These are phyloP conservation scores for Boletus coccyginus DNA, from an alignment of 768 basidiomycete genomes.

Conservation along the genomic window DNA sequence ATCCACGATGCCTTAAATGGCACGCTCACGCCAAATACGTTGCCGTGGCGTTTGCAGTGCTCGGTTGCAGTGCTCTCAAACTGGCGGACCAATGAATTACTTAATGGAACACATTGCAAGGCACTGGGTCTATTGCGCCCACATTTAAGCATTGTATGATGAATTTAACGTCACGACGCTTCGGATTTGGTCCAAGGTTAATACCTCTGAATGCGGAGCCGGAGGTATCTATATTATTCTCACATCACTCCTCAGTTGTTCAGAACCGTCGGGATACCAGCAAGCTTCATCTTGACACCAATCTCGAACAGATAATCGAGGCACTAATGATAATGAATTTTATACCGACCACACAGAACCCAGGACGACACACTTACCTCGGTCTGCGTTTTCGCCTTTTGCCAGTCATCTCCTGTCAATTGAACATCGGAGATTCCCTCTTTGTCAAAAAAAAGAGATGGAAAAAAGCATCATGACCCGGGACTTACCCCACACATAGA, in stretches of 20 bases:
- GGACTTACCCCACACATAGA: conserved; percentile 79
- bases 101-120: no score
- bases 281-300: conserved; percentile 76
- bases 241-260: conserved; percentile 10
- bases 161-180: not conserved
- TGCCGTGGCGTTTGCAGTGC: not conserved
- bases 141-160: not conserved
- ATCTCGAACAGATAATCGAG: conserved; percentile 91
- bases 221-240: not conserved
- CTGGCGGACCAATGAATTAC: no score
- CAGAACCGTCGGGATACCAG: conserved; percentile 51
- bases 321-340: conserved; percentile 46
- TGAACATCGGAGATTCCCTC: conserved; percentile 3
- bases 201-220: not conserved
- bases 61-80: not conserved
- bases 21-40: not conserved
- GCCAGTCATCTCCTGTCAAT: conserved; percentile 63
- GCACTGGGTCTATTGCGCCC: no score
- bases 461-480: not conserved
- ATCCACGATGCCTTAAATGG: conserved; percentile 11
- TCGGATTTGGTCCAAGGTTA: not conserved
- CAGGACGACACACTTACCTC: conserved; percentile 47
- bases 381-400: conserved; percentile 86
- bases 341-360: not conserved
- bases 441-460: not conserved